Conservation (phyloP, 192 early-diverging fungal species). For the Thamnidium elegans region DNA sequence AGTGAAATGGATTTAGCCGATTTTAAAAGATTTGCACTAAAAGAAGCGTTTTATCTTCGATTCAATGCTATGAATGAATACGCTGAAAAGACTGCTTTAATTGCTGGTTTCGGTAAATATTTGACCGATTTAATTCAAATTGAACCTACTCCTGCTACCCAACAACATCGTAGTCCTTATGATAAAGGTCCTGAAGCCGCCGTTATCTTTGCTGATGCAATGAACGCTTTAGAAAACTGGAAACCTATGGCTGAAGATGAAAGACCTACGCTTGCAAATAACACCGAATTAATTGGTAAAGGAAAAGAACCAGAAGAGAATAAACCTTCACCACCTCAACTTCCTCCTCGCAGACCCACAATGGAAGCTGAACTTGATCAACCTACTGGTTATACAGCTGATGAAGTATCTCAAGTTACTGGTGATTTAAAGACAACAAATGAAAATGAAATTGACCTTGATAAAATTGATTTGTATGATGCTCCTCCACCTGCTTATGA, state of each 20-base stretch:
- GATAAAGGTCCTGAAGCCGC: slow-evolving; percentile 25
- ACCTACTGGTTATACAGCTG: slow-evolving; percentile 6
- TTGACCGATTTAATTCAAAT: slow-evolving; percentile 34
- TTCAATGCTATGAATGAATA: slow-evolving; percentile 39
- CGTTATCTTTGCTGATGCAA: slow-evolving; percentile 32
- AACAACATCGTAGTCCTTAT: slow-evolving; percentile 23
- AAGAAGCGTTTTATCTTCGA: slow-evolving; percentile 39
- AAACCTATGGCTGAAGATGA: slow-evolving; percentile 29
- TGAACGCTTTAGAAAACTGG: slow-evolving; percentile 35
- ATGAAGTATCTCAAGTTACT: background rate
- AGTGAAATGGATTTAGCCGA: slow-evolving; percentile 37
- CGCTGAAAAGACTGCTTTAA: slow-evolving; percentile 34
- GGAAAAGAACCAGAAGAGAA: background rate
- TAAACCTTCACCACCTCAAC: background rate
- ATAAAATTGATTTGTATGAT: slow-evolving; percentile 6
- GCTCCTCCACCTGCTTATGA: slow-evolving; percentile 14
- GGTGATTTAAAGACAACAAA: slow-evolving; percentile 2
- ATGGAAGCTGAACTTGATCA: background rate
- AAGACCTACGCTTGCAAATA: slow-evolving; percentile 31
- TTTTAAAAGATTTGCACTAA: slow-evolving; percentile 39
- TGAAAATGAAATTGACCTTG: slow-evolving; percentile 9
- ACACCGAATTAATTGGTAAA: background rate
- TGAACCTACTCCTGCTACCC: slow-evolving; percentile 24
- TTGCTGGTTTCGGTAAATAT: slow-evolving; percentile 42
- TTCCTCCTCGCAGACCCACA: background rate